These are phyloP conservation scores for Thermothelomyces thermophilus DNA, from an alignment of 2,329 filamentous ascomycete genomes.

Conservation along the genomic window DNA sequence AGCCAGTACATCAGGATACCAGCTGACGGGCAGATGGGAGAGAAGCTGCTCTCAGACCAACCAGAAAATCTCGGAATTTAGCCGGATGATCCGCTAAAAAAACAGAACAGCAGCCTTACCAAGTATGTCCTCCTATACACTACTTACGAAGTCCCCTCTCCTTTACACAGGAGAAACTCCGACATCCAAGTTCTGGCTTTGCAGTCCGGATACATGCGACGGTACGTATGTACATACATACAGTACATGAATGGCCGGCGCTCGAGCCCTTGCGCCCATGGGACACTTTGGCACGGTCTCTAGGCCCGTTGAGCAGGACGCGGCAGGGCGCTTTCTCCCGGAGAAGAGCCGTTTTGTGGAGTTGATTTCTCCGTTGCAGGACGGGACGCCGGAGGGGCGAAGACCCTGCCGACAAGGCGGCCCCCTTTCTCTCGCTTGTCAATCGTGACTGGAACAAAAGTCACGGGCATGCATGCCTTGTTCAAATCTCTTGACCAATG, in stretches of 20 bases:
- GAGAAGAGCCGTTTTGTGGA: background rate
- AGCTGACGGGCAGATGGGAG: slow-evolving; percentile 3
- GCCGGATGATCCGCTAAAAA: background rate
- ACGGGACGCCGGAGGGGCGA: background rate
- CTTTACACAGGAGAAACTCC: background rate
- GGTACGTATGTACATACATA: too few relatives aligned
- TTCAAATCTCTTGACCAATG: too few relatives aligned
- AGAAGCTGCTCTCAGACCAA: background rate
- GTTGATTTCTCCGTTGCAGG: background rate
- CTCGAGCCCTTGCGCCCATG: too few relatives aligned
- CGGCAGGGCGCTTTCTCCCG: background rate
- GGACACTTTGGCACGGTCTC: too few relatives aligned
- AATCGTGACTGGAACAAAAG: background rate
- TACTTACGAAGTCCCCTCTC: background rate
- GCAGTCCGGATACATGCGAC: background rate
- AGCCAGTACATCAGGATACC: slow-evolving; percentile 4
- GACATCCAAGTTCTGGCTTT: background rate
- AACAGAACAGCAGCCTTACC: background rate
- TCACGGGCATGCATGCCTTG: too few relatives aligned
- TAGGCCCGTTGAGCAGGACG: background rate
- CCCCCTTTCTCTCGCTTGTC: background rate
- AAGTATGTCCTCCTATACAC: background rate
- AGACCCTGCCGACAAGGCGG: too few relatives aligned
- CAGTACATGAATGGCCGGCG: too few relatives aligned
- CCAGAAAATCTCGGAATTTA: background rate